phyloP scores from a whole-genome alignment of 106 monocot genomes.

The Dendrobium officinale region DNA sequence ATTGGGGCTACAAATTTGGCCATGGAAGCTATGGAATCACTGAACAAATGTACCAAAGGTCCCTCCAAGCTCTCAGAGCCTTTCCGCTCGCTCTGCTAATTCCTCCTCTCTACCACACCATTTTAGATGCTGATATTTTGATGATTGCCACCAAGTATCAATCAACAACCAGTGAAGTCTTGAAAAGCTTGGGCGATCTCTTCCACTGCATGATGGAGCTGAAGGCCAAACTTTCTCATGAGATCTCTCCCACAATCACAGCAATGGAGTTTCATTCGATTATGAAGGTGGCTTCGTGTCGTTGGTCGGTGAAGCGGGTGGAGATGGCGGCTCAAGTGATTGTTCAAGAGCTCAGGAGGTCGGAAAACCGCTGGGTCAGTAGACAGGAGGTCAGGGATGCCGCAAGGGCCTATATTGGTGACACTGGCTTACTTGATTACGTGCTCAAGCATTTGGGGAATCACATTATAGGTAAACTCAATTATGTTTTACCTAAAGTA shows the following conservation, averaged over 20 bases:
- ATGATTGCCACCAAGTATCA: conserved; percentile 58
- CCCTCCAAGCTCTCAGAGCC: conserved; percentile 42
- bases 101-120: conserved; percentile 24
- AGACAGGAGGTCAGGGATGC: conserved; percentile 85
- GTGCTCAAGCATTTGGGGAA: conserved; percentile 82
- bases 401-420: conserved; percentile 65
- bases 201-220: conserved; percentile 69
- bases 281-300: conserved; percentile 40
- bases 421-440: conserved; percentile 79
- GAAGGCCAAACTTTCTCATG: conserved; percentile 34
- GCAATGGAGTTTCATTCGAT: conserved; percentile 53
- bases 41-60: conserved; percentile 42
- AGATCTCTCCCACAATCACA: conserved; percentile 9
- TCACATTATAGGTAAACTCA: conserved; percentile 39
- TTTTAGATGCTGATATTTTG: conserved; percentile 22
- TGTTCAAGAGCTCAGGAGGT: conserved; percentile 54
- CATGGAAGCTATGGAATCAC: conserved; percentile 64
- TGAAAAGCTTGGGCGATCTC: conserved; percentile 53
- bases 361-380: conserved; percentile 54
- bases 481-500: too few species aligned
- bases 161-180: conserved; percentile 24
- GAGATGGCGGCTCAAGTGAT: conserved; percentile 90
- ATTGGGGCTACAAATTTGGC: conserved; percentile 68
- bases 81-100: conserved; percentile 62
- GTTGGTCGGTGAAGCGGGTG: conserved; percentile 79